A percentile compares a stretch with the other conserved stretches of the same genome.
Conservation (phyloP, 1,284 basidiomycete genomes). For the Cutaneotrichosporon sp. region DNA sequence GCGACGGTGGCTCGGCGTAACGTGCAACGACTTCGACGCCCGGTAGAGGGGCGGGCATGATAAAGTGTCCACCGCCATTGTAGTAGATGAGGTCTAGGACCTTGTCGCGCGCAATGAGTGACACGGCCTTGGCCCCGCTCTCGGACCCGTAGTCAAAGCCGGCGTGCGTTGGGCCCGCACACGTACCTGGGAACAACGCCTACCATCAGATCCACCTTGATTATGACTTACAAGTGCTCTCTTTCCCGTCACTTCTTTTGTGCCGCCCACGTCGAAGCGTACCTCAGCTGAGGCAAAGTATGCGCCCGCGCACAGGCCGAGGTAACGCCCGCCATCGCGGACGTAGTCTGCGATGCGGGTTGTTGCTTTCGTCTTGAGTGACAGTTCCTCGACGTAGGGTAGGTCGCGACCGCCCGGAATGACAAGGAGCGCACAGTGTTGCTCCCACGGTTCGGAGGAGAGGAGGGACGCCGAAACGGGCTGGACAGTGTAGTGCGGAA, state of each 20-base stretch:
- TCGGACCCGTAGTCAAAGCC: constrained; percentile 60
- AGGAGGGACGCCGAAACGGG: constrained; percentile 62
- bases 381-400: constrained; percentile 58
- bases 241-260: constrained; percentile 56
- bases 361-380: constrained; percentile 49
- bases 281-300: constrained; percentile 58
- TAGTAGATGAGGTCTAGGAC: constrained; percentile 56
- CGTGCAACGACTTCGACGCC: constrained; percentile 52
- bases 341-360: constrained; percentile 64
- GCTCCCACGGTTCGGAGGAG: constrained; percentile 69
- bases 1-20: constrained; percentile 42
- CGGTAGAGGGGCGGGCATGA: constrained; percentile 43
- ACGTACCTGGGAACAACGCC: constrained; percentile 61
- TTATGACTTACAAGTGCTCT: constrained; percentile 55
- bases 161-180: constrained; percentile 60
- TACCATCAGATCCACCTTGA: constrained; percentile 17
- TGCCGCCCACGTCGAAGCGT: constrained; percentile 57
- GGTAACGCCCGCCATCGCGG: constrained; percentile 65
- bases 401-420: constrained; percentile 64
- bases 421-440: constrained; percentile 71
- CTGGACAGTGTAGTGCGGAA: constrained; percentile 75
- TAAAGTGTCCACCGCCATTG: constrained; percentile 60
- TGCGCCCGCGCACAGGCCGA: constrained; percentile 66
- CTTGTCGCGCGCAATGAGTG: constrained; percentile 36
- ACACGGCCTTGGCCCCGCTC: constrained; percentile 53